Percentiles rank a stretch among this genome's conserved stretches.
Evolutionary conservation across 2,329 filamentous ascomycete genomes (phyloP).

Genomic region (Penicillium nordicum): DNA sequence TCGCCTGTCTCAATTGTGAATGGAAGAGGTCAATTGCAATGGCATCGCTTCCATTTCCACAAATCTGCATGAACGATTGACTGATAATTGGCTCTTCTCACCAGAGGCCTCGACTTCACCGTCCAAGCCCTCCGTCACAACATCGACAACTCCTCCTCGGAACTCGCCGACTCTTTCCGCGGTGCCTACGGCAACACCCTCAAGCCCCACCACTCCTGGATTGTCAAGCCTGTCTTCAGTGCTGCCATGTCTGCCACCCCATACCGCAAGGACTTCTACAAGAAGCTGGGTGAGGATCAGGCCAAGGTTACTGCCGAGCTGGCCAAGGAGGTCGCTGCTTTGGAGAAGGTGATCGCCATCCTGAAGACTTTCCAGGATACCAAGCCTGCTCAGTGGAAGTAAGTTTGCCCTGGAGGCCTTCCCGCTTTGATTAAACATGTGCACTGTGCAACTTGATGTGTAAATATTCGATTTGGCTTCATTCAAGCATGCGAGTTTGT

Average conservation of each 20-base stretch:
- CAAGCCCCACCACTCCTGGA: conserved; percentile 84
- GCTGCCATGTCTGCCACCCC: conserved; percentile 91
- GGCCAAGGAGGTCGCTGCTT: conserved; percentile 66
- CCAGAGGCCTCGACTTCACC: conserved; percentile 90
- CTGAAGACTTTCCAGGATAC: conserved; percentile 61
- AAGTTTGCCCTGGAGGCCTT: conserved; percentile 5
- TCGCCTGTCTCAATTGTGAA: background rate
- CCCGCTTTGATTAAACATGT: conserved; percentile 6
- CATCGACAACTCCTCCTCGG: conserved; percentile 62
- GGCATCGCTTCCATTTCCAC: background rate
- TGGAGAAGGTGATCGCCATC: conserved; percentile 76
- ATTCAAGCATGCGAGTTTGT: conserved; percentile 15
- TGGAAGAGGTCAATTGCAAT: background rate
- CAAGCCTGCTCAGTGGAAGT: conserved; percentile 51
- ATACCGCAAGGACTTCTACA: conserved; percentile 90
- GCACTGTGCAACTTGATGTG: conserved; percentile 15
- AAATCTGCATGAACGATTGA: background rate
- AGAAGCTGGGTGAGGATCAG: conserved; percentile 62
- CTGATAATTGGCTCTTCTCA: background rate
- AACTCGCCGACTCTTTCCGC: conserved; percentile 85
- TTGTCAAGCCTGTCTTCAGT: conserved; percentile 88
- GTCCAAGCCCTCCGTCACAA: conserved; percentile 78
- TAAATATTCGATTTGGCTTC: conserved; percentile 23
- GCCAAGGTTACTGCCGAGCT: conserved; percentile 63
- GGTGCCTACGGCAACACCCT: conserved; percentile 79